Conservation (phyloP, 495 filamentous ascomycete species). For the Chaetomium cochliodes region DNA sequence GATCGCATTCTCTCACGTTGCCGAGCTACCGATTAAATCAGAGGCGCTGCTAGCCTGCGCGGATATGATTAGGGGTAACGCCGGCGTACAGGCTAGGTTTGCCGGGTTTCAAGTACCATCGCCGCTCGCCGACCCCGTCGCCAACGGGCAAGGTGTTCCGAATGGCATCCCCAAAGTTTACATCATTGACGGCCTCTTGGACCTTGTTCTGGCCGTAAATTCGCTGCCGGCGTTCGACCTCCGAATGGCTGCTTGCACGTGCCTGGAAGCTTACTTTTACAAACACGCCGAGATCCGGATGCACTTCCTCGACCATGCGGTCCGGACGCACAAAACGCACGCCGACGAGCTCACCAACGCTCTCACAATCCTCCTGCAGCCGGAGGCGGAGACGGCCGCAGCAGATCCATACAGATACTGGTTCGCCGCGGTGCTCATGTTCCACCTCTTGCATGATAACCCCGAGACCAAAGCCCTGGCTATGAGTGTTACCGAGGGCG, state of each 20-base stretch:
- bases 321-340: constrained; percentile 78
- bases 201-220: constrained; percentile 70
- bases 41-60: constrained; percentile 85
- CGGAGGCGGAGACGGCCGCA: constrained; percentile 55
- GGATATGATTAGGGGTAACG: constrained; percentile 83
- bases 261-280: constrained; percentile 87
- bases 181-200: constrained; percentile 91
- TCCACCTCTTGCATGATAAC: constrained; percentile 86
- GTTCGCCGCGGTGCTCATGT: constrained; percentile 87
- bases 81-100: constrained; percentile 76
- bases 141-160: constrained; percentile 41
- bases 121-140: constrained; percentile 47
- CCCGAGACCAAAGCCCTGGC: constrained; percentile 73
- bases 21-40: constrained; percentile 72
- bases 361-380: constrained; percentile 71
- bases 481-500: constrained; percentile 81
- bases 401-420: constrained; percentile 85
- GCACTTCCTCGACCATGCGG: constrained; percentile 85
- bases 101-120: constrained; percentile 75
- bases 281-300: constrained; percentile 73
- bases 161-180: constrained; percentile 64
- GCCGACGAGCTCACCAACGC: constrained; percentile 88
- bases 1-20: constrained; percentile 75
- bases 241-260: constrained; percentile 80
- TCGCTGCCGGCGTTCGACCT: constrained; percentile 69